phyloP scores from a whole-genome alignment of 148 eudicot species.

The Cornus florida region DNA sequence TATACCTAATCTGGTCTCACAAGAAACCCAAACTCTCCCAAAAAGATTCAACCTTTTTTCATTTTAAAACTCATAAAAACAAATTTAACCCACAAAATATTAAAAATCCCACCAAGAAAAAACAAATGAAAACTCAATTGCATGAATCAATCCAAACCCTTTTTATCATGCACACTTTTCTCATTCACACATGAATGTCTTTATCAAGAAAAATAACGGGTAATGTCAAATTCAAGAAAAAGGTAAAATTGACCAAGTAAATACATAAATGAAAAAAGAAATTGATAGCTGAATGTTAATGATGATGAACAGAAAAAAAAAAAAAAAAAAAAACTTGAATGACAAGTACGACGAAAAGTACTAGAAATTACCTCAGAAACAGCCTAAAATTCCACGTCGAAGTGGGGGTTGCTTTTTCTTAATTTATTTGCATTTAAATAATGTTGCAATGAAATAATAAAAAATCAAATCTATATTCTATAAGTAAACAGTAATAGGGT shows the following conservation, averaged over 20 bases:
- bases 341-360: slow-evolving; percentile 8
- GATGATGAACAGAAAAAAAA: not conserved
- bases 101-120: not conserved
- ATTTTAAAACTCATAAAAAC: not conserved
- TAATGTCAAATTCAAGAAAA: not conserved
- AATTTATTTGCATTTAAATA: not conserved
- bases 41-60: not conserved
- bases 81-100: not conserved
- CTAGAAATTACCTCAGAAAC: slow-evolving; percentile 20
- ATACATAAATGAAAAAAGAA: not conserved
- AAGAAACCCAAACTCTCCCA: not conserved
- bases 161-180: not conserved
- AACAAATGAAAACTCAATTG: not conserved
- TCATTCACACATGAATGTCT: not conserved
- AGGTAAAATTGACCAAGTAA: not conserved
- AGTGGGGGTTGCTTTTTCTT: slow-evolving; percentile 4
- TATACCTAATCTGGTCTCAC: not conserved
- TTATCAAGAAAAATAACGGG: not conserved
- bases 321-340: not conserved
- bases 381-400: slow-evolving; percentile 15
- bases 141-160: slow-evolving; percentile 7
- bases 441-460: not conserved
- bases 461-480: not conserved
- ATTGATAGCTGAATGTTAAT: not conserved
- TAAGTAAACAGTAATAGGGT: not conserved